Conservation (phyloP, 176 grass and related monocot species). For the Hyparrhenia diplandra region DNA sequence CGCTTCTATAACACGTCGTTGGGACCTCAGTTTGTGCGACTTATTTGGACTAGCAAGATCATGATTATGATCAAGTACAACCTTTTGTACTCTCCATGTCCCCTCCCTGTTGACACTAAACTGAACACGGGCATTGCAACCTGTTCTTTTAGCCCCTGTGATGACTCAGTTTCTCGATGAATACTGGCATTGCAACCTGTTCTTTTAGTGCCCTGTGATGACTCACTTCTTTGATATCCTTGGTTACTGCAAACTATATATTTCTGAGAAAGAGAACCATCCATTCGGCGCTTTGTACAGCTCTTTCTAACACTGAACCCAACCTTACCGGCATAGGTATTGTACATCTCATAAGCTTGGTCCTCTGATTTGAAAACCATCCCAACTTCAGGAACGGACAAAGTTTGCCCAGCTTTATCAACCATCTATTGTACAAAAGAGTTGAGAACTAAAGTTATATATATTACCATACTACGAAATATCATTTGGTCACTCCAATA, state of each 20-base stretch:
- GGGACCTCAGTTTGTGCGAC: neutral
- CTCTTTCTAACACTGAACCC: neutral
- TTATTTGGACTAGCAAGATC: neutral
- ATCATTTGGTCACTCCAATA: neutral
- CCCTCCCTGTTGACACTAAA: neutral
- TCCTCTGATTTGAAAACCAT: neutral
- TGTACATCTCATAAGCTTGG: neutral
- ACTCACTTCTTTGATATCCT: neutral
- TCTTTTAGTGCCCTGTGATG: neutral
- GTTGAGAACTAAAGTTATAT: neutral
- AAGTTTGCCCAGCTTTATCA: neutral
- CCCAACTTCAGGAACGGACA: neutral
- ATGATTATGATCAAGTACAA: neutral
- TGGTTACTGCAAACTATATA: neutral
- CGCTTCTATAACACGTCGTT: neutral
- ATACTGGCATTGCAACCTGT: neutral
- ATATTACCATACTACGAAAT: neutral
- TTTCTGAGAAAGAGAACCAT: neutral
- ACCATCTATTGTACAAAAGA: neutral
- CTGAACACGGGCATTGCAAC: neutral
- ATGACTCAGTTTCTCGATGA: neutral
- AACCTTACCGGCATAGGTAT: neutral
- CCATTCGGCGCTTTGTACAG: neutral
- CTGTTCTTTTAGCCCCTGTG: neutral
- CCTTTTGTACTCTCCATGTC: neutral